These are phyloP conservation scores for Monosporascus sp. DNA, from an alignment of 2,329 filamentous ascomycete genomes.

Conservation along the genomic window DNA sequence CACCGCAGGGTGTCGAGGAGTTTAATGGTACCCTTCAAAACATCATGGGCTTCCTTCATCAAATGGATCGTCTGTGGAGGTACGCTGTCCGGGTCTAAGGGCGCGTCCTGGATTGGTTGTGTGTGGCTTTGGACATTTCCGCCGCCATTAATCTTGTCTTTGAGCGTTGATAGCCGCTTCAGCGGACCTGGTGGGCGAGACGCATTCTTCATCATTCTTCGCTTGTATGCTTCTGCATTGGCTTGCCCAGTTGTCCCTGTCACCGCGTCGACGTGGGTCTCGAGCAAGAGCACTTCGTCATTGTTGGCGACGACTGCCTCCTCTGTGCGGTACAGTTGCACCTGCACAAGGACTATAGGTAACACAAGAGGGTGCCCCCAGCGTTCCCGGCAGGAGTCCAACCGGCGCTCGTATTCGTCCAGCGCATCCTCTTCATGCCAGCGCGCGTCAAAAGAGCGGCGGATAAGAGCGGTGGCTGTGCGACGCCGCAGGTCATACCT, in stretches of 20 bases:
- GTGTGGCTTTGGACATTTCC: slow-evolving; percentile 5
- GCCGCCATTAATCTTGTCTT: slow-evolving; percentile 14
- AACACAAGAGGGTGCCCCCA: slow-evolving; percentile 42
- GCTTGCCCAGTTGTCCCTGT: slow-evolving; percentile 28
- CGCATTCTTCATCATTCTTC: slow-evolving; percentile 10
- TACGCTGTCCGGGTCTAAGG: slow-evolving; percentile 27
- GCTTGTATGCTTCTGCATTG: slow-evolving; percentile 18
- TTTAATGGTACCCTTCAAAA: slow-evolving; percentile 39
- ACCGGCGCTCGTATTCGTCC: slow-evolving; percentile 40
- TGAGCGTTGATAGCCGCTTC: slow-evolving; percentile 20
- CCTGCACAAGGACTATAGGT: slow-evolving; percentile 41
- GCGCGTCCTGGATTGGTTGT: slow-evolving; percentile 2
- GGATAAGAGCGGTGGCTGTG: slow-evolving; percentile 35
- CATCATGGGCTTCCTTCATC: slow-evolving; percentile 43
- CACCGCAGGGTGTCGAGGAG: slow-evolving; percentile 41
- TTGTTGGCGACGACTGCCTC: slow-evolving; percentile 40
- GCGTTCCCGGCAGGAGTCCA: slow-evolving; percentile 38
- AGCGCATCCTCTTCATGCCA: slow-evolving; percentile 37
- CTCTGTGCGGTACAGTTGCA: slow-evolving; percentile 40
- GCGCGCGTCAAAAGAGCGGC: slow-evolving; percentile 38
- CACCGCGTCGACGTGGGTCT: slow-evolving; percentile 38
- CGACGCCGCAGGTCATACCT: slow-evolving; percentile 35
- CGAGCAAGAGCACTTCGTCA: slow-evolving; percentile 34
- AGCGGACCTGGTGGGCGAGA: slow-evolving; percentile 16
- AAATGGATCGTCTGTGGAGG: slow-evolving; percentile 41